Evolutionary conservation across 1,284 basidiomycete genomes (phyloP).

Genomic region (Heterobasidion irregulare): DNA sequence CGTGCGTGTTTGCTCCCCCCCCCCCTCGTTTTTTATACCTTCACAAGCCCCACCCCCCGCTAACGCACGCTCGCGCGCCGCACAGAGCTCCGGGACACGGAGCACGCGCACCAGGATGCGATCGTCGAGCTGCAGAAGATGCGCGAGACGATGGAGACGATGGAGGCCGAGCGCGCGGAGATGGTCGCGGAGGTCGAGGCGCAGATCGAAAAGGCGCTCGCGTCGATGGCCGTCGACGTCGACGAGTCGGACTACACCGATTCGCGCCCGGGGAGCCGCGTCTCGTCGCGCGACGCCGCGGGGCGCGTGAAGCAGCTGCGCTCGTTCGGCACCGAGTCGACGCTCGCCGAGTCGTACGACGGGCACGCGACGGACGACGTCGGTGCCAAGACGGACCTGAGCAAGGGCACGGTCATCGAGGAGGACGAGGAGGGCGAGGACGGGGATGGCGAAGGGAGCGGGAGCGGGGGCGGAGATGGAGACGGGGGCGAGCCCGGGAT

Average conservation of each 20-base stretch:
- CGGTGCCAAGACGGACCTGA: constrained; percentile 7
- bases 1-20: constrained; percentile 28
- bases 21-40: neutral
- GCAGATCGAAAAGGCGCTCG: constrained; percentile 77
- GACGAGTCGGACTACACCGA: constrained; percentile 65
- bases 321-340: constrained; percentile 68
- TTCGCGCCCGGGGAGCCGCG: constrained; percentile 26
- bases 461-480: constrained; percentile 18
- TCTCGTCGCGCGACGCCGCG: constrained; percentile 34
- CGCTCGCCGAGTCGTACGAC: constrained; percentile 61
- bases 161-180: constrained; percentile 76
- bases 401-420: constrained; percentile 11
- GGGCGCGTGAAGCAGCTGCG: constrained; percentile 30
- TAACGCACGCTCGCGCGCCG: constrained; percentile 12
- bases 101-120: constrained; percentile 65
- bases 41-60: constrained; percentile 3
- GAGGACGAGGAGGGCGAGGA: constrained; percentile 32
- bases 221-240: constrained; percentile 73
- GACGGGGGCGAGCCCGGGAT: constrained; percentile 26
- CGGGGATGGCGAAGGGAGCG: constrained; percentile 38
- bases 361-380: constrained; percentile 45
- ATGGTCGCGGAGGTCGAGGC: constrained; percentile 86
- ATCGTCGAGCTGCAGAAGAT: constrained; percentile 61
- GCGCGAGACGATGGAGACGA: constrained; percentile 71
- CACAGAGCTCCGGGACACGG: constrained; percentile 61